A percentile compares a stretch with the other conserved stretches of the same genome.
phyloP scores from a whole-genome alignment of 345 rosid species.

The Triadica sebifera region DNA sequence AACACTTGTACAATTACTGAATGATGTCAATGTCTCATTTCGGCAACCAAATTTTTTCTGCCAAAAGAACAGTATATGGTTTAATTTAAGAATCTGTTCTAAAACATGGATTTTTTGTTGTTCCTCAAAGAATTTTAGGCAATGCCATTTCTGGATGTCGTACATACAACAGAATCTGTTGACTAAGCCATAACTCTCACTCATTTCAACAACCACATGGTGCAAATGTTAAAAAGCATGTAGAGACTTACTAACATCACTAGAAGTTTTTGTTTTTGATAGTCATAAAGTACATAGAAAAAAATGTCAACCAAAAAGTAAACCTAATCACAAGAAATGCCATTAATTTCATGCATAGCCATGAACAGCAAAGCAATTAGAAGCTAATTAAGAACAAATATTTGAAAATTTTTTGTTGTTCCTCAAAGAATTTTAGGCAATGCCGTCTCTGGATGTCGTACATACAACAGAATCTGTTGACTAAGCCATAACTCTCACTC shows the following conservation, averaged over 20 bases:
- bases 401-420: neutral
- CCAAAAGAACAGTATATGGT: conserved; percentile 14
- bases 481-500: neutral
- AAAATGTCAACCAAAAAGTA: too few relatives aligned
- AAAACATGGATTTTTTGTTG: neutral
- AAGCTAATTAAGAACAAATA: too few relatives aligned
- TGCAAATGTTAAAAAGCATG: neutral
- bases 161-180: neutral
- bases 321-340: too few relatives aligned
- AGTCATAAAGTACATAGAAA: neutral
- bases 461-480: neutral
- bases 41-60: conserved; percentile 28
- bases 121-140: neutral
- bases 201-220: neutral
- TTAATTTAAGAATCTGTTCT: too few relatives aligned
- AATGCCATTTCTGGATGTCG: too few relatives aligned
- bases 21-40: neutral
- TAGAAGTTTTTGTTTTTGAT: neutral
- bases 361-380: too few relatives aligned
- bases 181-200: neutral
- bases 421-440: neutral
- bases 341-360: too few relatives aligned
- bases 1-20: conserved; percentile 8
- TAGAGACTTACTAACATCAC: neutral
- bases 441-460: too few relatives aligned